These are phyloP conservation scores for Globisporangium nunn DNA, from an alignment of 352 stramenopile species.

Conservation along the genomic window DNA sequence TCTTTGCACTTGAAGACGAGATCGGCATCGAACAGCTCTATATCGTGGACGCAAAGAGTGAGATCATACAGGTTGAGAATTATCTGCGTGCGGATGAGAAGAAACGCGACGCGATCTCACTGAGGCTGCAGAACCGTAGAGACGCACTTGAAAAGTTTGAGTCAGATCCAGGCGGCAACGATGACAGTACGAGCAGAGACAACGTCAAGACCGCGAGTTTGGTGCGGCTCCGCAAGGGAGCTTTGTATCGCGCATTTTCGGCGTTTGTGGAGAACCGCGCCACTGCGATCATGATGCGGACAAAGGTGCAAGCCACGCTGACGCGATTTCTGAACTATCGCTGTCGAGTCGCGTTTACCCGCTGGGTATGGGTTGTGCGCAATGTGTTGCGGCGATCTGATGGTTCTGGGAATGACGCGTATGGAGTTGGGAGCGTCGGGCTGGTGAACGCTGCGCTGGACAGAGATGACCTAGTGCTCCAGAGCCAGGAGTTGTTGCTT, in stretches of 20 bases:
- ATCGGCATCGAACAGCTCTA: slow-evolving; percentile 84
- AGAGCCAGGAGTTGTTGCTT: slow-evolving; percentile 35
- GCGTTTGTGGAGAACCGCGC: slow-evolving; percentile 40
- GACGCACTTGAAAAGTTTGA: slow-evolving; percentile 46
- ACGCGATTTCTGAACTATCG: slow-evolving; percentile 20
- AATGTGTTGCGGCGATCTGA: neutral
- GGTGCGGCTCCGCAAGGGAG: slow-evolving; percentile 29
- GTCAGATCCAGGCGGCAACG: slow-evolving; percentile 17
- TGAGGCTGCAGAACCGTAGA: slow-evolving; percentile 32
- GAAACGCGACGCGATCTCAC: slow-evolving; percentile 20
- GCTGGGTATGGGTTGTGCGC: slow-evolving; percentile 20
- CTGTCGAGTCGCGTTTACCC: slow-evolving; percentile 16
- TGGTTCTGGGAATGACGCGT: neutral
- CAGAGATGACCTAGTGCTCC: slow-evolving; percentile 38
- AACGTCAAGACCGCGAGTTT: slow-evolving; percentile 13
- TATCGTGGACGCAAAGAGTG: slow-evolving; percentile 68
- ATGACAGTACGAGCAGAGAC: neutral
- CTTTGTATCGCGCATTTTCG: slow-evolving; percentile 40
- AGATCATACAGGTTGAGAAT: slow-evolving; percentile 67
- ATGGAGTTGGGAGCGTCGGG: slow-evolving; percentile 37
- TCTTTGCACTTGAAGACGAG: slow-evolving; percentile 70
- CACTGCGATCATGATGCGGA: slow-evolving; percentile 20
- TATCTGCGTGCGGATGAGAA: slow-evolving; percentile 57
- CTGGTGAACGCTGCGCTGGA: slow-evolving; percentile 41
- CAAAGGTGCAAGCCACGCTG: slow-evolving; percentile 34